These are phyloP conservation scores for Leccinum laetum DNA, from an alignment of 1,284 basidiomycete species.

Conservation along the genomic window DNA sequence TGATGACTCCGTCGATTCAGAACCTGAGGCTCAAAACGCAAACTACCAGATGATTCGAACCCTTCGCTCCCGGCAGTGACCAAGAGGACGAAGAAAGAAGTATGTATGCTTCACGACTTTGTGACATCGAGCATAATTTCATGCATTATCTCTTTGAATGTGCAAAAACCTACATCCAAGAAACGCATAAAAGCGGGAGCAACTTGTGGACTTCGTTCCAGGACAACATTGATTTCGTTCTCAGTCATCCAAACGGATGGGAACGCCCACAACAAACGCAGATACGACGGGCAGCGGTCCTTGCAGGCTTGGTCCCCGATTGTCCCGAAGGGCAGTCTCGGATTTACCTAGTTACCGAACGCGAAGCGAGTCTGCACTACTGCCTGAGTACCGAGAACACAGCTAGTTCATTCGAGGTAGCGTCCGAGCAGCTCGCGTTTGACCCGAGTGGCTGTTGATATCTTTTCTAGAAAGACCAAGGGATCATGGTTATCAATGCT, in stretches of 20 bases:
- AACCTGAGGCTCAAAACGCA: no score
- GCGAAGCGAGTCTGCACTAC: conserved; percentile 51
- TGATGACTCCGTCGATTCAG: no score
- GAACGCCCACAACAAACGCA: conserved; percentile 38
- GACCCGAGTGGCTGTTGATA: not conserved
- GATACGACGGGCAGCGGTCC: conserved; percentile 38
- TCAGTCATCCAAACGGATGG: conserved; percentile 46
- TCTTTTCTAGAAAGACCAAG: conserved; percentile 30
- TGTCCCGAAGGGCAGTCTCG: conserved; percentile 36
- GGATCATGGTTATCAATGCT: conserved; percentile 49
- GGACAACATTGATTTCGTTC: conserved; percentile 33
- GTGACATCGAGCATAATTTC: no score
- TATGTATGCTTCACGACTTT: no score
- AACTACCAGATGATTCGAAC: no score
- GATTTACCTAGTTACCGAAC: conserved; percentile 49
- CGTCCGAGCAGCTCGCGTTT: not conserved
- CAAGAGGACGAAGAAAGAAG: no score
- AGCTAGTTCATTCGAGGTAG: conserved; percentile 38
- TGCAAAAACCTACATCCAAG: conserved; percentile 37
- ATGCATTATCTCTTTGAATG: conserved; percentile 41
- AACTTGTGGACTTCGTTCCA: conserved; percentile 37
- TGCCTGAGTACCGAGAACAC: conserved; percentile 42
- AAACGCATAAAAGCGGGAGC: conserved; percentile 36
- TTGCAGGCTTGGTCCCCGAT: conserved; percentile 36
- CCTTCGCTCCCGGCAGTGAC: no score